A percentile compares a stretch with the other conserved stretches of the same genome.
phyloP scores from a whole-genome alignment of 129 eudicot genomes.

The Centella asiatica region DNA sequence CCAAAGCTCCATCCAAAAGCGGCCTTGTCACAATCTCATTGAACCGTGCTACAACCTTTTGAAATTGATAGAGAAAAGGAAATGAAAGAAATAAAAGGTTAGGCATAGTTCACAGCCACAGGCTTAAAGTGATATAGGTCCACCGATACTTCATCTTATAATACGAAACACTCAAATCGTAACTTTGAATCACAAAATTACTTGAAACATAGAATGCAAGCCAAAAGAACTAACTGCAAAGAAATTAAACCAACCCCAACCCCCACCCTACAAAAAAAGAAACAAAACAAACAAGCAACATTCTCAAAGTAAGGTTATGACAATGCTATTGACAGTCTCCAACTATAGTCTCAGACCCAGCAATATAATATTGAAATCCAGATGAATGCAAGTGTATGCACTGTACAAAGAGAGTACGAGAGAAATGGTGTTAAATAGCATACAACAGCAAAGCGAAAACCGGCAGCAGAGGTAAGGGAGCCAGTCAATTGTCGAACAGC shows the following conservation, averaged over 20 bases:
- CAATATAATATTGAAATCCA: neutral
- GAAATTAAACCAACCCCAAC: no score
- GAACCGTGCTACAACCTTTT: conserved; percentile 89
- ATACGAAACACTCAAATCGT: no score
- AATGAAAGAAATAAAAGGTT: neutral
- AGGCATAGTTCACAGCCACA: neutral
- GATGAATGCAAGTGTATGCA: neutral
- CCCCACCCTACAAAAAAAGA: no score
- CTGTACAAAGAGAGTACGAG: neutral
- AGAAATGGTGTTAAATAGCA: neutral
- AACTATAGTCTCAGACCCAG: neutral
- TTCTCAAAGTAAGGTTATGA: no score
- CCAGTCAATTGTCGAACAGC: conserved; percentile 79
- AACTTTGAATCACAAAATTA: no score
- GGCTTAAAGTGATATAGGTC: no score
- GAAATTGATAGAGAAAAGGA: conserved; percentile 15
- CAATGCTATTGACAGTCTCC: no score
- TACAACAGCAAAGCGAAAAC: conserved; percentile 76
- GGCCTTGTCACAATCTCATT: conserved; percentile 87
- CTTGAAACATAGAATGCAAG: no score
- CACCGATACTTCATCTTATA: no score
- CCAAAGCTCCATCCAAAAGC: conserved; percentile 86
- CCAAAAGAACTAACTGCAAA: no score
- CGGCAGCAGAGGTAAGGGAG: conserved; percentile 52
- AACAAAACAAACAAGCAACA: no score